Base-by-base conservation (phyloP, 371 early-diverging fungal species). In the Mortierella sp. region DNA sequence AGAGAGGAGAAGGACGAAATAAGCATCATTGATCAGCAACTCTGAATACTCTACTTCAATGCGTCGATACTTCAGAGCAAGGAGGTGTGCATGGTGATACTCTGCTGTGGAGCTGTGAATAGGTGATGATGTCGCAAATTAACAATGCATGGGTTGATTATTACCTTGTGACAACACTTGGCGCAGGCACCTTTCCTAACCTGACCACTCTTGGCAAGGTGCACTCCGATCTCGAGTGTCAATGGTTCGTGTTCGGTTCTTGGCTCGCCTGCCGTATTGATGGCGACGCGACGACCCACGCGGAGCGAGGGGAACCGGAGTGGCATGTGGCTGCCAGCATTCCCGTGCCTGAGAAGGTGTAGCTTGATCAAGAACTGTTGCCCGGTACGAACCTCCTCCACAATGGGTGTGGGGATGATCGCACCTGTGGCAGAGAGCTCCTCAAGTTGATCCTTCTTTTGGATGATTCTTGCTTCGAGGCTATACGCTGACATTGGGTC, bases 131-230 rank as follows among this genome's bases (percentile, higher is more conserved):
- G n/a, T n/a, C n/a, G n/a, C n/a, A n/a, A n/a, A n/a, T n/a, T n/a
- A n/a, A n/a, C n/a, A n/a, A n/a, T n/a, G n/a, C n/a, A n/a, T n/a
- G n/a, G n/a, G n/a, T n/a, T n/a, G n/a, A n/a, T n/a, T n/a, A n/a
- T n/a, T 45, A 74, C 76, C 68, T 76, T 76, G 47, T 76, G 77
- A 27, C 77, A 76, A 41, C 77, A 76, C 37, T 76, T 76, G 14
- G 77, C 77, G 40, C 77, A 76, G 17, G 77, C 77, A 19, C 69
- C 65, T 25, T 61, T 68, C 29, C 66, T 55, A 31, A 63, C 40
- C 45, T 76, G 77, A 6, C 77, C 69, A 40, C 65, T 65, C 45
- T 65, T 69, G 31, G 58, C 69, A 2, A 76, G 62, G 25, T 61
- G 77, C 13, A 76, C 69, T 21, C 64, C 54, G 47, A 76, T 58